Evolutionary conservation across 1,284 basidiomycete species (phyloP).

Genomic region (Irpex sp.): DNA sequence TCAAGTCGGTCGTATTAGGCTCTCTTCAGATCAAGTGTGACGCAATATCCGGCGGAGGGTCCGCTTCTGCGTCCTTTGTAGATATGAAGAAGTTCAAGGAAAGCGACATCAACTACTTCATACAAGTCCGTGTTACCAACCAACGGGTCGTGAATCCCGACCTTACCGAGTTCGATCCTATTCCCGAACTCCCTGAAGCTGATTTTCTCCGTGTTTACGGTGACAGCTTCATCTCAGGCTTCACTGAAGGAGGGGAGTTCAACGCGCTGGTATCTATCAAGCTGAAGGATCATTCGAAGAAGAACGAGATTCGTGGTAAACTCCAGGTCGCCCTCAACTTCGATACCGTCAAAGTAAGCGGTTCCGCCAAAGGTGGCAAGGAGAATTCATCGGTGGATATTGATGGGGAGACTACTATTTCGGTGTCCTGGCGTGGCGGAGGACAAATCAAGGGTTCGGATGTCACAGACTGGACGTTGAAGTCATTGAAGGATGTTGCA

Average conservation of each 20-base stretch:
- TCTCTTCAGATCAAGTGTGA: no score
- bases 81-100: constrained; percentile 4
- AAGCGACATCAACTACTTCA: constrained; percentile 5
- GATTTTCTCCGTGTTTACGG: no score
- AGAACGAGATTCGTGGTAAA: constrained; percentile 1
- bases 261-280: neutral
- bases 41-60: no score
- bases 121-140: constrained; percentile 1
- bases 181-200: neutral
- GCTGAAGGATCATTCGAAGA: neutral
- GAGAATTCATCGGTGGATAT: neutral
- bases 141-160: neutral
- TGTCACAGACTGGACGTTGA: neutral
- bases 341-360: neutral
- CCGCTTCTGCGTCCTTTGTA: neutral
- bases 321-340: constrained; percentile 1
- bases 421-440: no score
- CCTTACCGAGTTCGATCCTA: constrained; percentile 2
- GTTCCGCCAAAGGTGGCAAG: neutral
- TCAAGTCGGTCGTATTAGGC: no score
- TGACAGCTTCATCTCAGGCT: no score
- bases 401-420: constrained; percentile 1
- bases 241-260: no score
- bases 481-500: neutral
- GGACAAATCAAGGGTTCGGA: no score